Evolutionary conservation across 2,329 filamentous ascomycete genomes (phyloP).

Genomic region (Alternaria longipes): DNA sequence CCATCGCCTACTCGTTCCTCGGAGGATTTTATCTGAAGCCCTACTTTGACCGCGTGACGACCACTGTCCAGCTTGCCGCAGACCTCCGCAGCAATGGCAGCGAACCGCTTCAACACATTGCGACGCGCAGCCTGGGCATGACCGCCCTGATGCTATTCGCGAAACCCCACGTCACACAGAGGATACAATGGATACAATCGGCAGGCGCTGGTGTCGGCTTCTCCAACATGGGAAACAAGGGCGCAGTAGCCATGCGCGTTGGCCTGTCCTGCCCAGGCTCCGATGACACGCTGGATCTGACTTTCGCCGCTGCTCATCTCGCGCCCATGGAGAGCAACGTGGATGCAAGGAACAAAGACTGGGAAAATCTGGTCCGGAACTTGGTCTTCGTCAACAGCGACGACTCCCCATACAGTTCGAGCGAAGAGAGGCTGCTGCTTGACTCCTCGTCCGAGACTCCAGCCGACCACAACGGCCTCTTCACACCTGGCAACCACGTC

Average conservation of each 20-base stretch:
- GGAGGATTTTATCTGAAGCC: conserved; percentile 80
- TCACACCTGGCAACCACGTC: conserved; percentile 76
- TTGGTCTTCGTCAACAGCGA: conserved; percentile 72
- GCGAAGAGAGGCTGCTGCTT: conserved; percentile 46
- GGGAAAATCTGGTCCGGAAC: conserved; percentile 81
- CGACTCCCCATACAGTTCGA: conserved; percentile 41
- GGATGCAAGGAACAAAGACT: conserved; percentile 82
- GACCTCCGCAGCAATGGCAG: conserved; percentile 53
- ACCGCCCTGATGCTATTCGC: conserved; percentile 89
- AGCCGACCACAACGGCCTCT: conserved; percentile 69
- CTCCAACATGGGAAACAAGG: conserved; percentile 94
- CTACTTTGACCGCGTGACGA: conserved; percentile 76
- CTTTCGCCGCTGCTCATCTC: conserved; percentile 87
- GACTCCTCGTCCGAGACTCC: conserved; percentile 29
- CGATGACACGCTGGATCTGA: conserved; percentile 68
- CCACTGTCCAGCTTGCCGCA: conserved; percentile 76
- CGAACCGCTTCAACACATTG: conserved; percentile 72
- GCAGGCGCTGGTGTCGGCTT: conserved; percentile 86
- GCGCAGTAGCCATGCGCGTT: conserved; percentile 81
- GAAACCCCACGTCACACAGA: conserved; percentile 64
- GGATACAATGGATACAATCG: conserved; percentile 73
- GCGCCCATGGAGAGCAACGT: conserved; percentile 86
- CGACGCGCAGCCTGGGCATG: conserved; percentile 82
- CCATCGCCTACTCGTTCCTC: conserved; percentile 83
- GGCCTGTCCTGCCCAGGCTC: conserved; percentile 61